A percentile compares a stretch with the other conserved stretches of the same genome.
Evolutionary conservation across 257 asterid genomes (phyloP).

Genomic region (Sherardia arvensis): DNA sequence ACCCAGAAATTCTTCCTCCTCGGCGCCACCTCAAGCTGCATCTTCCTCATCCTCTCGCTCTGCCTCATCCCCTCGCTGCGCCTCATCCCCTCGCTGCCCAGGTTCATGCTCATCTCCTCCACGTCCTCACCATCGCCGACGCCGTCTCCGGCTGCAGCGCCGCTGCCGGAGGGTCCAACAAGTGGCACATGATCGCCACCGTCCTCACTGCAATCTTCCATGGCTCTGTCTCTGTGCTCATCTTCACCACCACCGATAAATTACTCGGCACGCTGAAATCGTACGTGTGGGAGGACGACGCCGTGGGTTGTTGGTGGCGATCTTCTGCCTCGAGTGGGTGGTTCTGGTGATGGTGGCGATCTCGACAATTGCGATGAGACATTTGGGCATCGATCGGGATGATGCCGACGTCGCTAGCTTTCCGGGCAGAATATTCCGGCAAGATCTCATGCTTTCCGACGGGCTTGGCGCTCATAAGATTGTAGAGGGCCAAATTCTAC

Average conservation of each 20-base stretch:
- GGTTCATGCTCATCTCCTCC: conserved; percentile 64
- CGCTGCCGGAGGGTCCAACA: conserved; percentile 14
- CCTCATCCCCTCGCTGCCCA: too few species aligned
- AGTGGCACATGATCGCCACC: conserved; percentile 30
- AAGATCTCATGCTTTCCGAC: too few species aligned
- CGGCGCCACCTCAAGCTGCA: conserved; percentile 69
- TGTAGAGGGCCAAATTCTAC: too few species aligned
- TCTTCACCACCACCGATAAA: conserved; percentile 20
- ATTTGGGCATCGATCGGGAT: too few species aligned
- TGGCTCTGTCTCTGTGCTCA: conserved; percentile 30
- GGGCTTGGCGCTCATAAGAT: too few species aligned
- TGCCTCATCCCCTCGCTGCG: conserved; percentile 78
- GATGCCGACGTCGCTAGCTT: too few species aligned
- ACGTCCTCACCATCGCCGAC: conserved; percentile 51
- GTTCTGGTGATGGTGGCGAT: conserved; percentile 24
- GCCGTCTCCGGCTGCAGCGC: conserved; percentile 48
- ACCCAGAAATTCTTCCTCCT: conserved; percentile 47
- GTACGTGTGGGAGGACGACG: conserved; percentile 24
- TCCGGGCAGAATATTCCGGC: too few species aligned
- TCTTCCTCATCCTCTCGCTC: conserved; percentile 67
- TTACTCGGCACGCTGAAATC: conserved; percentile 18
- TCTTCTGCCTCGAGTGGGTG: conserved; percentile 31
- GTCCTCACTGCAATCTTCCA: conserved; percentile 34
- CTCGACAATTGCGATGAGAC: too few species aligned
- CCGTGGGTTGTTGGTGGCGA: conserved; percentile 19